Evolutionary conservation across 2,329 filamentous ascomycete genomes (phyloP), one percentile per base, ranked within the genome.

Genomic region (Trichoderma aggressivum): DNA sequence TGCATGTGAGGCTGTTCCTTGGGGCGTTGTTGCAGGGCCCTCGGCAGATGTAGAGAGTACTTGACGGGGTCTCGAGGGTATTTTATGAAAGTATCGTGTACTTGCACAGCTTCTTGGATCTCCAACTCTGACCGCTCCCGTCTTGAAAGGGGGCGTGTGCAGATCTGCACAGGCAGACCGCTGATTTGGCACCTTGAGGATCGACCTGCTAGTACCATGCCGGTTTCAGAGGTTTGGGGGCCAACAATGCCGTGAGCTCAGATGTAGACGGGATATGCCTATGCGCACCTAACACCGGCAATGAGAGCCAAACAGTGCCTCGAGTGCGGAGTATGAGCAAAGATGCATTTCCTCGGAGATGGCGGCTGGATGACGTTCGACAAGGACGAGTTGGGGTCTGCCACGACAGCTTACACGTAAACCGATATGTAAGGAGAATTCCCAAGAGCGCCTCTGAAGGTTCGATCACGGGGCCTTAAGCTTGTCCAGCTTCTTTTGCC

Each of bases 81-180:
- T 18, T 60, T 50, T 32, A 14, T 50, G 26, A 24, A 67, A 67
- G 64, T 67, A 59, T 3, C 36, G 11, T 47, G 14, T 67, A 67
- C 64, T 47, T 67, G 10, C 47, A 43, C 65, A 50, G 56, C 21
- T 59, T 67, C 7, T 21, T n/a, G 21, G 36, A 53, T 47, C 34
- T 50, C 28, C 28, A 61, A 61, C 16, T 28, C 56, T 16, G 30
- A 24, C 56, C 28, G 56, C 56, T 36, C 11, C 39, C 21, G 36
- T 69, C 55, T 26, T 36, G 16, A 16, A 59, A 53, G 24, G 39
- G 39, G 56, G 65, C 56, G 65, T 61, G 65, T 69, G 65, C 56
- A 47, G 28, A 60, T 34, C 26, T 43, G 21, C 30, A 30, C 39
- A 16, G 26, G 32, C 14, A 43, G 55, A 36, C 56, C 39, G 21